Conservation (phyloP, 805 yeast species). For the Candida chauliodis region DNA sequence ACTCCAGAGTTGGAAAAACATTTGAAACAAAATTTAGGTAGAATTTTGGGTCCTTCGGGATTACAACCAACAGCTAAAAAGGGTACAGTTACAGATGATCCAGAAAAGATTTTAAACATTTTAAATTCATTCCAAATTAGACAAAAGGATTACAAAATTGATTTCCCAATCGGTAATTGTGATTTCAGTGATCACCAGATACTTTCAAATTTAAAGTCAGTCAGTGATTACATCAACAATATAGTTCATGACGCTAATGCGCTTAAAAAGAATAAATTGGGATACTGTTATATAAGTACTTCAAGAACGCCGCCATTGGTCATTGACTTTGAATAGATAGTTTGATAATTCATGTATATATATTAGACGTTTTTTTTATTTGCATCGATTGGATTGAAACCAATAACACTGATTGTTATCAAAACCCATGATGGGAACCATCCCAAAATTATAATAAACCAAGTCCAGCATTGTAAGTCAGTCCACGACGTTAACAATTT, state of each 20-base stretch:
- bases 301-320: conserved; percentile 81
- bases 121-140: conserved; percentile 76
- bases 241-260: conserved; percentile 37
- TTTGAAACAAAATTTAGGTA: conserved; percentile 60
- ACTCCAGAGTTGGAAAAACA: conserved; percentile 74
- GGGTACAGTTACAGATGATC: conserved; percentile 74
- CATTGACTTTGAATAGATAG: conserved; percentile 36
- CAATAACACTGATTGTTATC: conserved; percentile 14
- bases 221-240: conserved; percentile 56
- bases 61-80: conserved; percentile 83
- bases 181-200: conserved; percentile 75
- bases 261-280: conserved; percentile 65
- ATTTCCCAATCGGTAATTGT: conserved; percentile 73
- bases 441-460: conserved; percentile 67
- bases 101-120: conserved; percentile 47
- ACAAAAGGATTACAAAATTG: conserved; percentile 59
- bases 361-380: conserved; percentile 4
- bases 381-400: background rate
- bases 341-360: background rate
- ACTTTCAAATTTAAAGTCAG: conserved; percentile 64
- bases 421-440: conserved; percentile 83
- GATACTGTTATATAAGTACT: conserved; percentile 63
- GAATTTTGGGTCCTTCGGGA: conserved; percentile 82
- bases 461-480: conserved; percentile 78
- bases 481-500: conserved; percentile 63